These are phyloP conservation scores for Lecanicillium sp. DNA, from an alignment of 2,329 filamentous ascomycete species.

Conservation along the genomic window DNA sequence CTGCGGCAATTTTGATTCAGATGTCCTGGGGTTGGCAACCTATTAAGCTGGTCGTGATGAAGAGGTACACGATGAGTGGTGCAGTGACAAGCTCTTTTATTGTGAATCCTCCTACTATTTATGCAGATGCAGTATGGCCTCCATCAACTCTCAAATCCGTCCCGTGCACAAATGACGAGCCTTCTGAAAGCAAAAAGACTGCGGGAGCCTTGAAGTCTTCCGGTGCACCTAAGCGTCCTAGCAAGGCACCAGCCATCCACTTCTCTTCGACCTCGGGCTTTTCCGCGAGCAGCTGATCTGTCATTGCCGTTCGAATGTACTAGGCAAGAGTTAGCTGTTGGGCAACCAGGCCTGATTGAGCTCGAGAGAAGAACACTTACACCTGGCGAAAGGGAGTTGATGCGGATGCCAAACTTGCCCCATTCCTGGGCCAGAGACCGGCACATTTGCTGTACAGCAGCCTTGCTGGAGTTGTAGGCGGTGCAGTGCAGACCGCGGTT, in stretches of 20 bases:
- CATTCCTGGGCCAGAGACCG: constrained; percentile 64
- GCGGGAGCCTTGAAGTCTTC: constrained; percentile 45
- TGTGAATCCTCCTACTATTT: not conserved
- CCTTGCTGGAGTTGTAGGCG: constrained; percentile 66
- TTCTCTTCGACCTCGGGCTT: constrained; percentile 35
- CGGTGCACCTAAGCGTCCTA: constrained; percentile 39
- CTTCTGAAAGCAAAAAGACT: constrained; percentile 42
- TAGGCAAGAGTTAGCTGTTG: constrained; percentile 6
- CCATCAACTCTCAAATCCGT: constrained; percentile 45
- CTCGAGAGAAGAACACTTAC: too few relatives aligned
- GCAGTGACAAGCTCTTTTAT: too few relatives aligned
- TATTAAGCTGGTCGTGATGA: too few relatives aligned
- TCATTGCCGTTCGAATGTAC: constrained; percentile 34
- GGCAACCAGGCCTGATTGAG: too few relatives aligned
- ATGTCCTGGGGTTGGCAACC: too few relatives aligned
- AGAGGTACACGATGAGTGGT: too few relatives aligned
- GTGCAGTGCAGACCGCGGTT: constrained; percentile 45
- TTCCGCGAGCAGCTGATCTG: constrained; percentile 26
- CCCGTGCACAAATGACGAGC: constrained; percentile 46
- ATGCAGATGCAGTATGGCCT: constrained; percentile 31
- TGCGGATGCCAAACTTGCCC: constrained; percentile 60
- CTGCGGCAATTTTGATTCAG: too few relatives aligned
- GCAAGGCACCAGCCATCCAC: constrained; percentile 39
- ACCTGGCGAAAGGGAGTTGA: constrained; percentile 38
- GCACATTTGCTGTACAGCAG: constrained; percentile 54